Evolutionary conservation across 2,329 filamentous ascomycete genomes (phyloP), one percentile per base, ranked within the genome.

Genomic region (Aspergillus vadensis): DNA sequence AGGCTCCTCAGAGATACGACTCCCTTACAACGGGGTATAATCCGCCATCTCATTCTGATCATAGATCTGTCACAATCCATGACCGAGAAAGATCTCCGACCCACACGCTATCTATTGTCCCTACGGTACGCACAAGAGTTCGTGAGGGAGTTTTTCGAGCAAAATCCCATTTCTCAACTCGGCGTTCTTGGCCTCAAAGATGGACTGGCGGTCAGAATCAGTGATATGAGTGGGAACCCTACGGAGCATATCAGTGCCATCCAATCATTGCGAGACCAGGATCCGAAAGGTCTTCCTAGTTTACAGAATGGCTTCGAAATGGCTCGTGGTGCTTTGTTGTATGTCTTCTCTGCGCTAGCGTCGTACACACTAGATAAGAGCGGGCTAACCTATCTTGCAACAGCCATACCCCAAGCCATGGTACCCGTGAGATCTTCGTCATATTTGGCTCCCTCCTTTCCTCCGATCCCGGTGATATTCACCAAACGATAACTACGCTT

Each of bases 121-220:
- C 83, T 97, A 71, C 88, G 88, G 65, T 96, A 92, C 76, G 90
- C 92, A 15, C 86, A 89, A 65, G 89, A 92, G 59, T 99, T 98
- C 76, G 90, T 98, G 52, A 85, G 88, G 61, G 94, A 97, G 75
- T 99, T 92, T 79, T 99, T 98, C 73, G 95, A 98, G 77, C 95
- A 99, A 77, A 99, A 99, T 71, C 95, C 95, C 10, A 98, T 99
- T 67, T 96, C 92, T 9, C 95, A 99, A 78, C 85, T 99, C 59
- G 93, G 91, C 23, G 89, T 99, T 30, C 82, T 99, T 41, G 94
- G 91, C 54, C 97, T 98, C 91, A 87, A 91, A 63, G 95, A 98
- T 74, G 95, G 95, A 15, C 82, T 98, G 15, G 93, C 93, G 2
- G 82, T 96, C 23, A 83, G 91, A 41, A 86, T 99, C 64, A 95